These are phyloP conservation scores for Saccharum hybrid DNA, from an alignment of 202 grass and related monocot species.

Conservation along the genomic window DNA sequence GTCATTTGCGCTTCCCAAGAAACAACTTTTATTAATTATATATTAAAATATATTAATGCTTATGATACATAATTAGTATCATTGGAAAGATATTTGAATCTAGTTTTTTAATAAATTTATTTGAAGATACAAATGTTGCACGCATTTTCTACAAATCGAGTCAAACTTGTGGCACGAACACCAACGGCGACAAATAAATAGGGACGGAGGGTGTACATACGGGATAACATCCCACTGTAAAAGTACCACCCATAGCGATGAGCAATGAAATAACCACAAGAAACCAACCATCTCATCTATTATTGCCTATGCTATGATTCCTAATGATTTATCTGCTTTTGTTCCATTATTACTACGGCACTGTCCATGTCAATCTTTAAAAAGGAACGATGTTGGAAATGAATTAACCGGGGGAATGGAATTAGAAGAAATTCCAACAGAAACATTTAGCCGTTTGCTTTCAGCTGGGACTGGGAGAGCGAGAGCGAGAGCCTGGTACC, in stretches of 20 bases:
- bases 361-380: background rate
- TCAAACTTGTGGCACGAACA: no score
- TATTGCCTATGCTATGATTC: background rate
- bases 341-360: background rate
- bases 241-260: background rate
- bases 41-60: no score
- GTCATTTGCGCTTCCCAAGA: no score
- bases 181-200: no score
- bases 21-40: no score
- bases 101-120: no score
- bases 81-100: no score
- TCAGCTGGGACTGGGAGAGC: background rate
- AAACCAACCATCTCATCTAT: background rate
- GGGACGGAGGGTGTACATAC: no score
- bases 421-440: background rate
- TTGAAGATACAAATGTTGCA: no score
- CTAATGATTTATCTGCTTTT: background rate
- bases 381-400: background rate
- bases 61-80: no score
- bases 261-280: background rate
- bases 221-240: conserved; percentile 44
- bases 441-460: background rate
- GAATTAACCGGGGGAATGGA: background rate
- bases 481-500: no score
- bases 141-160: no score